These are phyloP conservation scores for Santalum album DNA, from an alignment of 164 flowering plant species.

Conservation along the genomic window DNA sequence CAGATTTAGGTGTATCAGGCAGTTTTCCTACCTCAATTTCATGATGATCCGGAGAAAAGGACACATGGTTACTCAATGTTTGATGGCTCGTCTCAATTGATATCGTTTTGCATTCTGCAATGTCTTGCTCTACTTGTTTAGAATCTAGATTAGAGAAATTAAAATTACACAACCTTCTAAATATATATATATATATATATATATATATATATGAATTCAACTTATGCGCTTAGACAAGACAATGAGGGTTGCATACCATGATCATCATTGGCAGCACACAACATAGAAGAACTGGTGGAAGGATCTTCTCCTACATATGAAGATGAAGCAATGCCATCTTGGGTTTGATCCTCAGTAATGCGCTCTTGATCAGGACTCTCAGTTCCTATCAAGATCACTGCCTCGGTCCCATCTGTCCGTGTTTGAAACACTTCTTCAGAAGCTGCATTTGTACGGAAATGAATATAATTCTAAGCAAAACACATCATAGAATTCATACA, in stretches of 20 bases:
- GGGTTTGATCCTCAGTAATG: conserved; percentile 23
- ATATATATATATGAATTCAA: not conserved
- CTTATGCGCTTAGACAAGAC: not conserved
- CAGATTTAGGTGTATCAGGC: conserved; percentile 50
- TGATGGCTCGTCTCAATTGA: conserved; percentile 17
- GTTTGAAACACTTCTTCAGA: conserved; percentile 23
- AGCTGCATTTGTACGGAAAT: conserved; percentile 13
- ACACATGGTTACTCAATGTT: conserved; percentile 12
- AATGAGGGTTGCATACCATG: conserved; percentile 19
- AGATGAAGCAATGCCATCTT: conserved; percentile 19
- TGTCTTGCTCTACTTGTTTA: conserved; percentile 20
- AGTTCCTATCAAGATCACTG: conserved; percentile 34
- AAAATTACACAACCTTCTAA: not conserved
- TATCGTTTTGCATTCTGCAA: conserved; percentile 15
- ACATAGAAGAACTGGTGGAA: conserved; percentile 10
- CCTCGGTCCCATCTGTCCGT: conserved; percentile 21
- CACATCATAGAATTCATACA: not conserved
- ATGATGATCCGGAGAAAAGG: conserved; percentile 22
- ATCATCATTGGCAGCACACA: conserved; percentile 16
- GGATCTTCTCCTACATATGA: conserved; percentile 16
- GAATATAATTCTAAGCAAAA: not conserved
- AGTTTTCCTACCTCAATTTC: conserved; percentile 54
- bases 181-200: no score
- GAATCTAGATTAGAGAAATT: conserved; percentile 10
- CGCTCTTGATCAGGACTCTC: conserved; percentile 40